Base-by-base conservation (phyloP, 306 rosid species). In the Vigna angularis region DNA sequence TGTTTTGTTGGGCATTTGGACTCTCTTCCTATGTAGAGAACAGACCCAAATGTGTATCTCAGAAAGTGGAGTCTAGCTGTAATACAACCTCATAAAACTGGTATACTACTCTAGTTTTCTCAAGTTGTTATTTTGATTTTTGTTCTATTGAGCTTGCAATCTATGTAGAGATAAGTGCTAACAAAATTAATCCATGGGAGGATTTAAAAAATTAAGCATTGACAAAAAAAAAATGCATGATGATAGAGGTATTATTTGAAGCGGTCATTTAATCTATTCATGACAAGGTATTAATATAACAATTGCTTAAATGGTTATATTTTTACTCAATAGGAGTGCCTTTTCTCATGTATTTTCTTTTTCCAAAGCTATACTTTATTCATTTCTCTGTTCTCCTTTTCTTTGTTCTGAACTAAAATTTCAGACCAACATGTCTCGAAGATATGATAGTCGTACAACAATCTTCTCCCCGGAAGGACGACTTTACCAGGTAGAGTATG, bases 381-480 rank as follows among this genome's bases (percentile, higher is more conserved):
- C 70, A 65, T 74, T 78, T 45, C 15, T 38, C 16, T 68, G 7
- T 3, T 28, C 38, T 36, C 48, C 22, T 12, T 74, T 34, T 79
- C 53, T 75, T 75, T 42, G 74, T 61, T 72, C 47, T 66, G 72
- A 79, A 66, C 22, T n/a, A 44, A 16, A 70, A 50, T 17, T 53
- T 44, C 56, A 73, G 42, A 30, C 71, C 86, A 82, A 24, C 0
- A 85, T 82, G 89, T 86, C 89, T 42, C 80, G 89, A 79, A 82
- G 89, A 75, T 82, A 86, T 86, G 89, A 86, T 79, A 86, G 89
- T 75, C 89, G 86, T 2, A 86, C 89, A 17, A 86, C 89, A 82
- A 86, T 86, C 48, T 82, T 86, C 67, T 86, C 89, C 66, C 89
- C 89, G 2, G 89, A 86, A 77, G 89, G 89, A 36, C 84, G 86